Evolutionary conservation across 768 basidiomycete genomes (phyloP).

Genomic region (Paxillus involutus): DNA sequence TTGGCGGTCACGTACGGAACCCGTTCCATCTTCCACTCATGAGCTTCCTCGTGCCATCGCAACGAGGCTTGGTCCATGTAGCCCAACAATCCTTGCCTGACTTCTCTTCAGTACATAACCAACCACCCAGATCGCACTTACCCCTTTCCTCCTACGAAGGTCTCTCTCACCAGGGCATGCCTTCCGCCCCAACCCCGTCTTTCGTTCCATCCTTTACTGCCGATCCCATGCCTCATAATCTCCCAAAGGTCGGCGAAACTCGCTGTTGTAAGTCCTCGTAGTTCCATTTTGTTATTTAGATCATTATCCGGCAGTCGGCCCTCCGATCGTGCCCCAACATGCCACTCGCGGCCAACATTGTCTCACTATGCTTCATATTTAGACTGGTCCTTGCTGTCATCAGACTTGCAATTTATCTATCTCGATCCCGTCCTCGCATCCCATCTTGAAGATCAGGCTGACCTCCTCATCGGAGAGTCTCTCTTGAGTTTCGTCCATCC

Average conservation of each 20-base stretch:
- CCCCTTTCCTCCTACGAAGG: conserved; percentile 38
- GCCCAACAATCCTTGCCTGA: conserved; percentile 26
- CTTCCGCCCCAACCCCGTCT: conserved; percentile 26
- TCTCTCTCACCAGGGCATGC: conserved; percentile 33
- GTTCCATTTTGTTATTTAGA: conserved; percentile 1
- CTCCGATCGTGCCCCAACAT: conserved; percentile 23
- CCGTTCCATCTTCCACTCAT: conserved; percentile 24
- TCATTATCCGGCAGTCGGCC: conserved; percentile 14
- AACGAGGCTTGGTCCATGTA: conserved; percentile 30
- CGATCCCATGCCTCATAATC: conserved; percentile 36
- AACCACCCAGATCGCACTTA: conserved; percentile 33
- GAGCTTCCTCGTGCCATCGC: conserved; percentile 35
- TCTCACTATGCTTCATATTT: conserved; percentile 17
- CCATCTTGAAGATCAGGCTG: conserved; percentile 73
- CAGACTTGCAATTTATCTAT: conserved; percentile 77
- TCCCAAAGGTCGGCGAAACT: conserved; percentile 67
- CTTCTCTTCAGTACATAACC: conserved; percentile 32
- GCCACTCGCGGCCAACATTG: conserved; percentile 14
- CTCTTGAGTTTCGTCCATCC: conserved; percentile 82
- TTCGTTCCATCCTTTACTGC: conserved; percentile 27
- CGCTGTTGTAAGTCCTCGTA: conserved; percentile 66
- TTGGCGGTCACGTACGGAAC: conserved; percentile 18
- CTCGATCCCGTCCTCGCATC: conserved; percentile 75
- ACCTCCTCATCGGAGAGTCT: conserved; percentile 65
- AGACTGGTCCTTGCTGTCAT: conserved; percentile 85